These are phyloP conservation scores for Pseudoscleropodium purum DNA, from an alignment of 225 moss, liverwort and hornwort species.

Conservation along the genomic window DNA sequence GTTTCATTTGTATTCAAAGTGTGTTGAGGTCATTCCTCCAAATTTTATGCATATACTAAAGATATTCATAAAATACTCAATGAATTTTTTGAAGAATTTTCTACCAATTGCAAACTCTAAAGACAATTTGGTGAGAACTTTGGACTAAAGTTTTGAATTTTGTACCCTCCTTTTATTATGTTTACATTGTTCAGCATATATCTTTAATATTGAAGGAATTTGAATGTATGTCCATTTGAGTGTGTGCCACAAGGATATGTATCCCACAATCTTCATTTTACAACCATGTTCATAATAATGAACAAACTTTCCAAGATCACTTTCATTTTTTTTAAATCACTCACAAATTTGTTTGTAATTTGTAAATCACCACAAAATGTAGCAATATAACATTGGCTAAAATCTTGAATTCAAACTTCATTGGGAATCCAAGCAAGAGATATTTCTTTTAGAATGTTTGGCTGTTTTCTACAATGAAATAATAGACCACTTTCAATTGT, in stretches of 20 bases:
- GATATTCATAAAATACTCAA: neutral
- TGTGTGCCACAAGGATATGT: neutral
- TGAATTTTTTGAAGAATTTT: fast-evolving
- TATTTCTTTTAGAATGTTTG: neutral
- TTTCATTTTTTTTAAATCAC: too few species aligned
- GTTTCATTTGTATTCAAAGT: too few species aligned
- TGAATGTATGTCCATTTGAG: neutral
- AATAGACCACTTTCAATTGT: neutral
- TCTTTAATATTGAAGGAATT: neutral
- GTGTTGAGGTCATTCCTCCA: fast-evolving
- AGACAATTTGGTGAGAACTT: fast-evolving
- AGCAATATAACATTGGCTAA: neutral
- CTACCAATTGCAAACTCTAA: neutral
- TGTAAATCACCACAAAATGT: neutral
- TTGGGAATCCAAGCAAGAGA: neutral
- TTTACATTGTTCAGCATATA: too few species aligned
- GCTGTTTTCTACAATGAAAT: neutral
- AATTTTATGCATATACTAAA: neutral
- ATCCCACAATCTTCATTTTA: neutral
- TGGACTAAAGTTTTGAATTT: fast-evolving
- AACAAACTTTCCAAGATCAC: neutral
- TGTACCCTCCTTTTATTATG: neutral
- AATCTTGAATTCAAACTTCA: neutral
- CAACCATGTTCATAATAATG: too few species aligned
- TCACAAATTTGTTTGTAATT: neutral